Conservation (phyloP, 495 filamentous ascomycete genomes). For the Aspergillus ellipticus region DNA sequence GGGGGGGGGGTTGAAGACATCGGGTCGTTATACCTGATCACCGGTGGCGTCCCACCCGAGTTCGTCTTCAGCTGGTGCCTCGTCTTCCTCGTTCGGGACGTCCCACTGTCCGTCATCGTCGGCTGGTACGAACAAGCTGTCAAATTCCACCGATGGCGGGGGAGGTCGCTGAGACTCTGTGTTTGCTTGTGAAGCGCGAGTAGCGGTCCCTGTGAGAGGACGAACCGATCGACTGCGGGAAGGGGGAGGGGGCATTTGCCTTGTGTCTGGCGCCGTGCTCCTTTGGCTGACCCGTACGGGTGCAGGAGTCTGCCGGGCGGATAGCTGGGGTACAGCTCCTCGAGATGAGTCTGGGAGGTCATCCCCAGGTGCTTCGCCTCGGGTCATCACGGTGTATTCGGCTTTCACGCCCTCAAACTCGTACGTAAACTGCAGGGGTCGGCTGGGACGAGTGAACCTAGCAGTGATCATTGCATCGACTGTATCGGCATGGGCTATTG, state of each 20-base stretch:
- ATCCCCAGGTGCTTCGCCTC: conserved; percentile 63
- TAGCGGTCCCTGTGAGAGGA: conserved; percentile 35
- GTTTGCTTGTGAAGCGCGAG: conserved; percentile 16
- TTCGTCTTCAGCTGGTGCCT: conserved; percentile 60
- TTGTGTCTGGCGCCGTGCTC: conserved; percentile 4
- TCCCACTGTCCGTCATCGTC: conserved; percentile 80
- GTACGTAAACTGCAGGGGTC: conserved; percentile 82
- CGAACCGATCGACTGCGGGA: conserved; percentile 30
- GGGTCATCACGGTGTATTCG: conserved; percentile 93
- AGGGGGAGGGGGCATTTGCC: conserved; percentile 19
- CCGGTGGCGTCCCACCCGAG: conserved; percentile 79
- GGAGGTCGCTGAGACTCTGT: conserved; percentile 46
- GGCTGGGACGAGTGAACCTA: conserved; percentile 74
- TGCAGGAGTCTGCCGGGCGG: conserved; percentile 30
- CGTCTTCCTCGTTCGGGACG: conserved; percentile 68
- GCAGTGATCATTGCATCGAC: conserved; percentile 67
- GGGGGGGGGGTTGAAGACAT: conserved; percentile 6
- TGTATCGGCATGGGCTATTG: conserved; percentile 78
- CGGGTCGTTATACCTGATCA: conserved; percentile 31
- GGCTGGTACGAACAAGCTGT: conserved; percentile 74
- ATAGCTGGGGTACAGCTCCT: conserved; percentile 30
- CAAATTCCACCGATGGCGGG: conserved; percentile 59
- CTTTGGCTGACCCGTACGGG: conserved; percentile 17
- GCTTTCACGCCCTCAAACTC: conserved; percentile 67
- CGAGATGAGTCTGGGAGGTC: conserved; percentile 32